Conservation (phyloP, 768 basidiomycete genomes). For the Phylloporus rhodoxanthus region DNA sequence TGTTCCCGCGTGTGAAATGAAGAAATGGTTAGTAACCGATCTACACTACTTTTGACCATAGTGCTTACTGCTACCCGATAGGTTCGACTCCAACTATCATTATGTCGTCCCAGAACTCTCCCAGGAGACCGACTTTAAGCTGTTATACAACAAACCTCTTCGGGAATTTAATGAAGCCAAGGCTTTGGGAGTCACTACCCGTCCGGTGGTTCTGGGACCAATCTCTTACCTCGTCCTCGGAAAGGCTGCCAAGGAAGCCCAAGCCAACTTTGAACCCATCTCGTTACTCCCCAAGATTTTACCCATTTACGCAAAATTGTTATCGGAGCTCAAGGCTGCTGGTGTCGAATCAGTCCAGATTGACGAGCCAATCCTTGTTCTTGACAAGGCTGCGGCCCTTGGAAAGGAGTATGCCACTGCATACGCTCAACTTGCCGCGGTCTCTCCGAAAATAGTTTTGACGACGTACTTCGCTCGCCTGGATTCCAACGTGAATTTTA, state of each 20-base stretch:
- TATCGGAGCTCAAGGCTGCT: slow-evolving; percentile 84
- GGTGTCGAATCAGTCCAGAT: slow-evolving; percentile 95
- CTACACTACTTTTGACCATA: background rate
- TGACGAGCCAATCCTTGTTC: slow-evolving; percentile 94
- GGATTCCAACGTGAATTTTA: slow-evolving; percentile 81
- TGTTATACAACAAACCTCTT: slow-evolving; percentile 92
- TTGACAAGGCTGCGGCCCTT: slow-evolving; percentile 72
- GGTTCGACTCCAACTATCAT: slow-evolving; percentile 99
- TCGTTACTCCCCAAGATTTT: slow-evolving; percentile 84
- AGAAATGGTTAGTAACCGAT: slow-evolving; percentile 78
- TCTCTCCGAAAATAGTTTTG: slow-evolving; percentile 87
- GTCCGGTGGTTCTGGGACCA: slow-evolving; percentile 94
- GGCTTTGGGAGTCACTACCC: slow-evolving; percentile 80
- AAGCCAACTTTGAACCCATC: slow-evolving; percentile 83
- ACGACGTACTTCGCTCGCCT: slow-evolving; percentile 97
- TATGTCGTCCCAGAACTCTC: slow-evolving; percentile 97
- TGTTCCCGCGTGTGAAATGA: slow-evolving; percentile 97
- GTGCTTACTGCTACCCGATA: slow-evolving; percentile 26
- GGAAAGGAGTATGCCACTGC: slow-evolving; percentile 75
- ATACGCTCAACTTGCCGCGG: slow-evolving; percentile 74
- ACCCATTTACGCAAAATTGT: slow-evolving; percentile 85
- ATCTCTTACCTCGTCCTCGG: slow-evolving; percentile 92
- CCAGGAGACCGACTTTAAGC: slow-evolving; percentile 85
- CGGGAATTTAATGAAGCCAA: slow-evolving; percentile 94
- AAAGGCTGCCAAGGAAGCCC: slow-evolving; percentile 82